Percentiles rank a stretch among this genome's conserved stretches.
phyloP scores from a whole-genome alignment of 495 filamentous ascomycete genomes.

The Aspergillus funiculosus region DNA sequence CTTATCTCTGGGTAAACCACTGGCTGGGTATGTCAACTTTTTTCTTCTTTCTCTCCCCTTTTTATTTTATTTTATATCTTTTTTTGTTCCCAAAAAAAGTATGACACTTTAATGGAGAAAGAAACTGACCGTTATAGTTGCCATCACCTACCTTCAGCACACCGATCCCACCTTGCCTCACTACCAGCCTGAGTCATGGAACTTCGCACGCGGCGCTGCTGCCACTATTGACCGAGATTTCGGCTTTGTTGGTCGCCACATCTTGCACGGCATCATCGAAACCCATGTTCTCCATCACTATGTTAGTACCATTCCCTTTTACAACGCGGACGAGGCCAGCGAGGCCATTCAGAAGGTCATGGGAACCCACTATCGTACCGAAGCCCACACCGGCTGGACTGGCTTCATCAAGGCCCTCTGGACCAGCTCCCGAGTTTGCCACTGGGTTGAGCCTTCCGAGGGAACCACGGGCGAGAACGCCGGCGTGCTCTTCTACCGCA shows the following conservation, averaged over 20 bases:
- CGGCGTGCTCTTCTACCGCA: conserved; percentile 53
- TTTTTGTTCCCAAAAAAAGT: too few species aligned
- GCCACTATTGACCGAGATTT: conserved; percentile 58
- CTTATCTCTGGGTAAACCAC: conserved; percentile 98
- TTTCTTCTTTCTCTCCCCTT: too few species aligned
- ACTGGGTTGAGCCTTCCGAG: conserved; percentile 59
- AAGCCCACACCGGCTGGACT: conserved; percentile 45
- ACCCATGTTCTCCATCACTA: conserved; percentile 59
- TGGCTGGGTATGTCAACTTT: conserved; percentile 67
- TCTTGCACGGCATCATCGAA: conserved; percentile 58
- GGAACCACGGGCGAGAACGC: conserved; percentile 52
- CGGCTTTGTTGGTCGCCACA: conserved; percentile 52
- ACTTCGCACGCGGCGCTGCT: conserved; percentile 52
- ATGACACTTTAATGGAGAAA: too few species aligned
- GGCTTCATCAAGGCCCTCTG: conserved; percentile 53
- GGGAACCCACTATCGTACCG: conserved; percentile 51
- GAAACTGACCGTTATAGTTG: conserved; percentile 32
- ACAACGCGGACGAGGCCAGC: conserved; percentile 55
- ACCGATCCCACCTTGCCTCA: conserved; percentile 55
- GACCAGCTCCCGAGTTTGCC: conserved; percentile 48
- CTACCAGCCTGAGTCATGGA: conserved; percentile 52
- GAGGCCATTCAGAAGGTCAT: conserved; percentile 55
- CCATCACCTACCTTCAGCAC: conserved; percentile 59
- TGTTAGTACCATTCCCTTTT: conserved; percentile 57
- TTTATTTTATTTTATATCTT: not conserved